phyloP scores from a whole-genome alignment of 2,329 filamentous ascomycete species.

The Elsinoe australis region DNA sequence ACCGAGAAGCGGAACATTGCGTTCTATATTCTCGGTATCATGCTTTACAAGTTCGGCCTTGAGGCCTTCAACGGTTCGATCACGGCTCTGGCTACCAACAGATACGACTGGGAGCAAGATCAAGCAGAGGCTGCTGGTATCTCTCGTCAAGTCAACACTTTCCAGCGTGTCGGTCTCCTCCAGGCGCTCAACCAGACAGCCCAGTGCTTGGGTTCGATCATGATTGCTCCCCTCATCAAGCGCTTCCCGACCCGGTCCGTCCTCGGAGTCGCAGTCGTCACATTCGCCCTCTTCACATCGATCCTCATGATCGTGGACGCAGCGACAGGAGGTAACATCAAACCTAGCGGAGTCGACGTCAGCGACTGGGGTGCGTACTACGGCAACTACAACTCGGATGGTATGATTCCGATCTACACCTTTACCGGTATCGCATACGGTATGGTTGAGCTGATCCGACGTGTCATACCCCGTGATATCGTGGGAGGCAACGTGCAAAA shows the following conservation, averaged over 20 bases:
- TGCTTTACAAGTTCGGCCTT: slow-evolving; percentile 47
- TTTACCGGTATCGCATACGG: slow-evolving; percentile 37
- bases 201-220: slow-evolving; percentile 45
- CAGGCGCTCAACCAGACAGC: slow-evolving; percentile 46
- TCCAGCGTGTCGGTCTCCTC: slow-evolving; percentile 42
- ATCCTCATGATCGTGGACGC: slow-evolving; percentile 44
- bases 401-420: slow-evolving; percentile 44
- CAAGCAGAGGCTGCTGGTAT: slow-evolving; percentile 24
- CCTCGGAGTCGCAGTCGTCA: slow-evolving; percentile 37
- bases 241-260: slow-evolving; percentile 43
- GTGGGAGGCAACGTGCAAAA: slow-evolving; percentile 46
- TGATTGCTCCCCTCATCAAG: slow-evolving; percentile 46
- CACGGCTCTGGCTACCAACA: slow-evolving; percentile 43
- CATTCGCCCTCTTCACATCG: slow-evolving; percentile 43
- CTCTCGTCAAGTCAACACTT: slow-evolving; percentile 32
- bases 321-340: slow-evolving; percentile 42
- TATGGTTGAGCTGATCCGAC: slow-evolving; percentile 47
- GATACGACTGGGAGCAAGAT: slow-evolving; percentile 41
- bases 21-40: slow-evolving; percentile 44
- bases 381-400: slow-evolving; percentile 43
- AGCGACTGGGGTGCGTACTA: slow-evolving; percentile 39
- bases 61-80: slow-evolving; percentile 47
- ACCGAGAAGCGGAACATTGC: slow-evolving; percentile 41
- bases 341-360: slow-evolving; percentile 25
- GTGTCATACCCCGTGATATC: slow-evolving; percentile 46